Evolutionary conservation across 352 stramenopile species (phyloP), one percentile per base, ranked within the genome.

Genomic region (Phytophthora pluvialis): DNA sequence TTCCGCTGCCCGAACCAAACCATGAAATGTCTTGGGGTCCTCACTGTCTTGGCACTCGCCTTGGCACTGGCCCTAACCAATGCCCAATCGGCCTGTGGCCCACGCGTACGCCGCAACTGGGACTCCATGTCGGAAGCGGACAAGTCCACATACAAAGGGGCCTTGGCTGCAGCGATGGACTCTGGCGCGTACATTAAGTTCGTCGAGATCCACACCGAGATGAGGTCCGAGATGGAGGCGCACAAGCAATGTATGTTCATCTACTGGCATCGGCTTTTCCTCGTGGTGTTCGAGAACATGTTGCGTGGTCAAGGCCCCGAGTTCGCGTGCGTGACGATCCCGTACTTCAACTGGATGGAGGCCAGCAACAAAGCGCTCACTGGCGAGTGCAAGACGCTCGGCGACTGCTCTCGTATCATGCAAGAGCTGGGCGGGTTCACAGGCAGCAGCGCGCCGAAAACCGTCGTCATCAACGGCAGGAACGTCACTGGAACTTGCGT

Each of bases 201-300:
- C 46, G 56, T 88, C 10, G 74, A 81, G 53, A 81, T 86, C 15
- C 79, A 86, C 70, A 81, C 74, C 0, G 79, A 88, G 64, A 72
- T 73, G 61, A 60, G 69, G 33, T 84, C 77, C 9, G 64, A 80
- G 40, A 61, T 55, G 46, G 65, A 86, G 50, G 79, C 77, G 7
- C 77, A 88, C 47, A 56, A 70, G 15, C 72, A 83, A 54, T 90
- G 81, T 45, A 89, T 91, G 75, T 93, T 92, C 68, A 73, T 91
- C 45, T 91, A 90, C 67, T 94, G 86, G 86, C 83, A 93, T 54
- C 82, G 83, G 1, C 39, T 81, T 10, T 79, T 92, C 35, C 71
- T 94, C 9, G 26, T 79, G 0, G 73, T 53, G n/a, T 94, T 88
- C 47, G 83, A 93, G 58, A 94, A 91, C 68, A 92, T 94, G 80